A percentile compares a stretch with the other conserved stretches of the same genome.
Conservation (phyloP, 2,329 filamentous ascomycete species). For the Arthroderma sp. region DNA sequence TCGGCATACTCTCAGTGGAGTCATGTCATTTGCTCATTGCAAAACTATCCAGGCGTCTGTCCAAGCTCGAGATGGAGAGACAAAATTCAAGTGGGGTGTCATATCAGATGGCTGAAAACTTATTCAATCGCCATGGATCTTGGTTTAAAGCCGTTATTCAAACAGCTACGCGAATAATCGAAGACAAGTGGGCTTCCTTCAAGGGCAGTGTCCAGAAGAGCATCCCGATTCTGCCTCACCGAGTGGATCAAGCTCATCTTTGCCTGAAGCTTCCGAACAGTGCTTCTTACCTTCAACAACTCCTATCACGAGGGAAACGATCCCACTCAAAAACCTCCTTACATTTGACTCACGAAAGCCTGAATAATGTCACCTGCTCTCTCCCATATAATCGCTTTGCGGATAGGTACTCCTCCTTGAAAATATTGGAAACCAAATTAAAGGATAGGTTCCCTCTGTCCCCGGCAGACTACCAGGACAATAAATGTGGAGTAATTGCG, state of each 20-base stretch:
- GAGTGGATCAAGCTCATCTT: not conserved
- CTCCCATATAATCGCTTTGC: constrained; percentile 8
- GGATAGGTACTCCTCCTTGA: constrained; percentile 15
- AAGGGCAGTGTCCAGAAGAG: not conserved
- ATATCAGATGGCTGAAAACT: constrained; percentile 13
- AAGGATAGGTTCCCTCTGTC: constrained; percentile 5
- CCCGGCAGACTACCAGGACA: constrained; percentile 2
- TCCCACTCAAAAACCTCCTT: too few relatives aligned
- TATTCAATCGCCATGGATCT: constrained; percentile 17
- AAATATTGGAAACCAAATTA: constrained; percentile 11
- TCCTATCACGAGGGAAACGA: not conserved
- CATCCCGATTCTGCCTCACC: constrained; percentile 1
- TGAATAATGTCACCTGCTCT: not conserved
- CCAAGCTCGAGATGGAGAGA: constrained; percentile 41
- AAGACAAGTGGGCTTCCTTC: constrained; percentile 1
- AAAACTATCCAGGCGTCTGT: constrained; percentile 45
- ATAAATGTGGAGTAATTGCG: constrained; percentile 21
- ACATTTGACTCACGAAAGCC: too few relatives aligned
- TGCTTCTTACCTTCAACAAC: not conserved
- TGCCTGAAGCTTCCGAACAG: not conserved
- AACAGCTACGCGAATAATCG: not conserved
- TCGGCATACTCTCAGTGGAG: constrained; percentile 20
- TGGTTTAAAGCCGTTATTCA: not conserved
- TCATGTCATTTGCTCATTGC: constrained; percentile 30
- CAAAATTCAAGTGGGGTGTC: constrained; percentile 6